A percentile compares a stretch with the other conserved stretches of the same genome.
These are phyloP conservation scores for Aphanomyces stellatus DNA, from an alignment of 352 stramenopile species.

Conservation along the genomic window DNA sequence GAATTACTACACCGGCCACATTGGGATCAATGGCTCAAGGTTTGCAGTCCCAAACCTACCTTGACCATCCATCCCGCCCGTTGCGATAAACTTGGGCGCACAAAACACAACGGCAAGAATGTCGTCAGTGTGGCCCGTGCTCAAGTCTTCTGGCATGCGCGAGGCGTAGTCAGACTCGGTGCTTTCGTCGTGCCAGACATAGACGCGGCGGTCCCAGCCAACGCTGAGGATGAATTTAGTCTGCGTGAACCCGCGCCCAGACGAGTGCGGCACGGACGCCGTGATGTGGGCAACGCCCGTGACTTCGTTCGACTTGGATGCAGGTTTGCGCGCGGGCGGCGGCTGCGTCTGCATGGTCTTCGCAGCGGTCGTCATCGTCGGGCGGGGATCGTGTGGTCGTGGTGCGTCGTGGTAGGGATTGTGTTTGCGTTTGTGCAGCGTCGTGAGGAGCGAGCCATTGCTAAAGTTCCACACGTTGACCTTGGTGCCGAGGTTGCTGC, in stretches of 20 bases:
- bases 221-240: constrained; percentile 44
- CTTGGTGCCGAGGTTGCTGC: constrained; percentile 57
- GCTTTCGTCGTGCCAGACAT: constrained; percentile 79
- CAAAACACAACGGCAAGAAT: constrained; percentile 59
- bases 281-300: constrained; percentile 65
- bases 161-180: constrained; percentile 33
- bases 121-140: constrained; percentile 46
- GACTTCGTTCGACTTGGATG: constrained; percentile 42
- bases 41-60: background rate
- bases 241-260: constrained; percentile 11
- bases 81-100: constrained; percentile 59
- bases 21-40: background rate
- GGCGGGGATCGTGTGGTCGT: no score
- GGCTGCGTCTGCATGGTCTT: constrained; percentile 34
- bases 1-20: constrained; percentile 30
- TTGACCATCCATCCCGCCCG: constrained; percentile 48
- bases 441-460: constrained; percentile 77
- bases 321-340: constrained; percentile 13
- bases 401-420: no score
- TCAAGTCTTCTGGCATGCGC: constrained; percentile 21
- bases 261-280: constrained; percentile 3
- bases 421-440: constrained; percentile 71
- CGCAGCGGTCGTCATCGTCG: background rate
- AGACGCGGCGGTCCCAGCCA: constrained; percentile 75
- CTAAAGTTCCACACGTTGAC: constrained; percentile 89